A percentile compares a stretch with the other conserved stretches of the same genome.
phyloP scores from a whole-genome alignment of 2,329 filamentous ascomycete genomes.

The Exophiala sp. region DNA sequence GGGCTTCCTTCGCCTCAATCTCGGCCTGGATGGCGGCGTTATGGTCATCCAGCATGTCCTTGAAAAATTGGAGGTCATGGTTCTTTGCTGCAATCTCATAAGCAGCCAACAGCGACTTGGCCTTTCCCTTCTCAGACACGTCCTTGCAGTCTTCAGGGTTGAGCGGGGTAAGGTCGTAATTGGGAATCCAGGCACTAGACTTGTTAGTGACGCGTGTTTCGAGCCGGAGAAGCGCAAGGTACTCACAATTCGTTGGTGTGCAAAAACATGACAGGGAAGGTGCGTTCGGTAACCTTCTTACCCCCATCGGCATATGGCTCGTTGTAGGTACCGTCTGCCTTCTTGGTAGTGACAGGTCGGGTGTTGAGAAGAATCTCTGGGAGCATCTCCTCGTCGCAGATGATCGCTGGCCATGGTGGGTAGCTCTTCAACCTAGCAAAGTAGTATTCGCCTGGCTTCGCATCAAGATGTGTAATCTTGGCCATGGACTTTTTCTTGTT shows the following conservation, averaged over 20 bases:
- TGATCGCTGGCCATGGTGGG: conserved; percentile 87
- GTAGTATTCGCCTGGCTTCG: conserved; percentile 84
- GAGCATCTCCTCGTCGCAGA: conserved; percentile 92
- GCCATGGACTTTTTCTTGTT: conserved; percentile 78
- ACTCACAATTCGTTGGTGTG: conserved; percentile 96
- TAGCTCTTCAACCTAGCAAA: conserved; percentile 92
- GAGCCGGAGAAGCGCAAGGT: conserved; percentile 1
- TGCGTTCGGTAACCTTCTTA: conserved; percentile 76
- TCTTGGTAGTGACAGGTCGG: conserved; percentile 76
- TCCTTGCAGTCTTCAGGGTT: conserved; percentile 65
- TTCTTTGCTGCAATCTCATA: conserved; percentile 74
- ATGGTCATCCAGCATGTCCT: conserved; percentile 62
- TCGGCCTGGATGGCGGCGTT: conserved; percentile 52
- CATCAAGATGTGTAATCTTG: conserved; percentile 66
- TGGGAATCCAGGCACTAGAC: conserved; percentile 79
- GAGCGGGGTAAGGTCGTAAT: conserved; percentile 73
- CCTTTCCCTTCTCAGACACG: conserved; percentile 63
- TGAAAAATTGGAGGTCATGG: conserved; percentile 74
- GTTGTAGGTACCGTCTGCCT: conserved; percentile 76
- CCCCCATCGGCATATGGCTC: conserved; percentile 83
- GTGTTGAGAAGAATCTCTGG: conserved; percentile 68
- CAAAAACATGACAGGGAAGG: conserved; percentile 92
- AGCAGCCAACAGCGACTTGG: conserved; percentile 72
- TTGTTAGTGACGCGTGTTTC: conserved; percentile 18
- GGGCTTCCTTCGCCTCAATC: conserved; percentile 60